Percentiles rank a stretch among this genome's conserved stretches.
Conservation (phyloP, 2,329 filamentous ascomycete genomes). For the Lecanoromycetidae sp. region DNA sequence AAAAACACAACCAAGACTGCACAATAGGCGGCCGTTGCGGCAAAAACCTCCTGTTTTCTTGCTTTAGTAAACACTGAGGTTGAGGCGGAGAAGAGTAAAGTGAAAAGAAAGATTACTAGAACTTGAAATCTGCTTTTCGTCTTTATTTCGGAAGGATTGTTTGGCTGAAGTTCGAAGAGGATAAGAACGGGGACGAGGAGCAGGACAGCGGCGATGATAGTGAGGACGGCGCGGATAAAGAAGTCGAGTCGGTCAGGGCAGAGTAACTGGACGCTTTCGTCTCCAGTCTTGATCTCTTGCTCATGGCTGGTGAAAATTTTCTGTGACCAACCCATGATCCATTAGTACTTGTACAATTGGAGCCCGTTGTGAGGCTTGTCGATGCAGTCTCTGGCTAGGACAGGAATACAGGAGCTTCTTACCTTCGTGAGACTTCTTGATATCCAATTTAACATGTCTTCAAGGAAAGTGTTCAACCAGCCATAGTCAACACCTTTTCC, state of each 20-base stretch:
- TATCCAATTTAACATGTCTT: background rate
- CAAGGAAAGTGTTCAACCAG: conserved; percentile 10
- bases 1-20: conserved; percentile 15
- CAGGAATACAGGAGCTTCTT: background rate
- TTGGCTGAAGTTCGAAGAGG: conserved; percentile 6
- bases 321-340: no score
- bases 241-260: conserved; percentile 1
- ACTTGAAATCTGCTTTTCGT: background rate
- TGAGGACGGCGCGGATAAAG: background rate
- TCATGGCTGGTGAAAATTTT: background rate
- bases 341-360: no score
- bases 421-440: background rate
- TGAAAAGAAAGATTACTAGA: conserved; percentile 3
- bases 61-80: conserved; percentile 10
- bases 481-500: conserved; percentile 4
- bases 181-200: conserved; percentile 6
- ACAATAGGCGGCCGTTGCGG: conserved; percentile 11
- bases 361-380: no score
- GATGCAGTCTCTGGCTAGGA: no score
- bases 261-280: background rate
- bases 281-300: background rate
- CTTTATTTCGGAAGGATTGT: background rate
- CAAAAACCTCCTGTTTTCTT: conserved; percentile 9
- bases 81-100: background rate
- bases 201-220: background rate